phyloP scores from a whole-genome alignment of 2,329 filamentous ascomycete genomes.

The Penicillium thymicola region DNA sequence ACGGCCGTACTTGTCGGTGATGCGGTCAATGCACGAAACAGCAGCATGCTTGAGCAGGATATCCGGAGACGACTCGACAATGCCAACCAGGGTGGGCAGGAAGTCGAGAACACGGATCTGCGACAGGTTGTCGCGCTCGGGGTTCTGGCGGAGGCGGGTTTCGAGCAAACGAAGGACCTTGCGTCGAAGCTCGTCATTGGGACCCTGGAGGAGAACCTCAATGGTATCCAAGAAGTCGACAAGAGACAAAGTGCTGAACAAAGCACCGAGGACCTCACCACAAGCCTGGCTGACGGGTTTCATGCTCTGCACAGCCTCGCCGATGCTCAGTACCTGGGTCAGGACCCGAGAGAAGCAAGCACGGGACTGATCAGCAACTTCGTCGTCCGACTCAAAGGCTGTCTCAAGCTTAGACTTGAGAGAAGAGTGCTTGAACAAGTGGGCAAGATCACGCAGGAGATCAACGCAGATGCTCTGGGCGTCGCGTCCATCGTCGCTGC shows the following conservation, averaged over 20 bases:
- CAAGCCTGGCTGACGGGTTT: conserved; percentile 42
- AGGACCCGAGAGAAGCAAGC: conserved; percentile 67
- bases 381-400: conserved; percentile 34
- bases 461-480: conserved; percentile 42
- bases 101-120: conserved; percentile 72
- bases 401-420: conserved; percentile 40
- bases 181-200: conserved; percentile 70
- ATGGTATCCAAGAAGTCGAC: conserved; percentile 86
- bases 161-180: conserved; percentile 81
- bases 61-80: conserved; percentile 70
- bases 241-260: conserved; percentile 82
- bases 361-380: conserved; percentile 63
- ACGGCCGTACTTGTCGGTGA: conserved; percentile 92
- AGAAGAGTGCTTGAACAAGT: conserved; percentile 41
- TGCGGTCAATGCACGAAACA: conserved; percentile 85
- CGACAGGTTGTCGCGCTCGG: conserved; percentile 64
- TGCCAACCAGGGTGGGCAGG: conserved; percentile 71
- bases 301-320: conserved; percentile 49
- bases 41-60: conserved; percentile 78
- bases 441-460: conserved; percentile 41
- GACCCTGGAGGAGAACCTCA: conserved; percentile 72
- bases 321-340: conserved; percentile 63
- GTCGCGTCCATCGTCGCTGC: conserved; percentile 48
- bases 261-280: conserved; percentile 69
- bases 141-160: conserved; percentile 70